Percentiles rank a stretch among this genome's conserved stretches.
These are phyloP conservation scores for Exophiala xenobiotica DNA, from an alignment of 2,329 filamentous ascomycete species.

Conservation along the genomic window DNA sequence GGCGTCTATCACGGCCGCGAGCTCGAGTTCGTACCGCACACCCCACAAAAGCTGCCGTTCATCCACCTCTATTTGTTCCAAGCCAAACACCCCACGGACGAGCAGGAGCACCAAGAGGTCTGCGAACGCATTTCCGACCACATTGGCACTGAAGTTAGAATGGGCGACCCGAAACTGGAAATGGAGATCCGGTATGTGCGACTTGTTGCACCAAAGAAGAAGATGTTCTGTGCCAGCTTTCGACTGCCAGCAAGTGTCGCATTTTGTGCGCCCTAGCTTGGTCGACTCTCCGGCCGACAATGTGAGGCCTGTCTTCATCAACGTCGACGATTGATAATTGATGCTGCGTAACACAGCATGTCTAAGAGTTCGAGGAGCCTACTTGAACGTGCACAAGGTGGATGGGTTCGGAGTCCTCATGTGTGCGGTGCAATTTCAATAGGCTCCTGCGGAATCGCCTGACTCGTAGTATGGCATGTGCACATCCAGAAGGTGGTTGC, in stretches of 20 bases:
- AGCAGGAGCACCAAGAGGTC: conserved; percentile 59
- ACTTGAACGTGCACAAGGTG: too few species aligned
- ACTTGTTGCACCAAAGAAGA: conserved; percentile 87
- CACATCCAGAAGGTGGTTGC: too few species aligned
- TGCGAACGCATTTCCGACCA: conserved; percentile 65
- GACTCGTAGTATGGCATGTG: too few species aligned
- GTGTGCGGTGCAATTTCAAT: too few species aligned
- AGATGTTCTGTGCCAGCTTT: conserved; percentile 96
- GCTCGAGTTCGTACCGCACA: conserved; percentile 62
- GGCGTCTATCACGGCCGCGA: conserved; percentile 77
- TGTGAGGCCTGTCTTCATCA: background rate
- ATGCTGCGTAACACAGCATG: too few species aligned
- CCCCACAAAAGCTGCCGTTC: conserved; percentile 66
- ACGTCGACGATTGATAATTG: background rate
- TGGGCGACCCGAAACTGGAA: conserved; percentile 56
- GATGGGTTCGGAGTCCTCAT: too few species aligned
- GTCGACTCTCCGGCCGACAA: background rate
- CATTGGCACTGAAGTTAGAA: conserved; percentile 59
- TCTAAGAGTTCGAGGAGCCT: too few species aligned
- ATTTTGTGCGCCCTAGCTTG: conserved; percentile 49
- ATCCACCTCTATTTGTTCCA: conserved; percentile 96
- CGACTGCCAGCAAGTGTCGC: conserved; percentile 79
- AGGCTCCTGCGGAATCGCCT: too few species aligned
- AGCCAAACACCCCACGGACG: conserved; percentile 73
- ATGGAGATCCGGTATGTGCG: conserved; percentile 66